Evolutionary conservation across 2,329 filamentous ascomycete genomes (phyloP).

Genomic region (Clathrospora elynae): DNA sequence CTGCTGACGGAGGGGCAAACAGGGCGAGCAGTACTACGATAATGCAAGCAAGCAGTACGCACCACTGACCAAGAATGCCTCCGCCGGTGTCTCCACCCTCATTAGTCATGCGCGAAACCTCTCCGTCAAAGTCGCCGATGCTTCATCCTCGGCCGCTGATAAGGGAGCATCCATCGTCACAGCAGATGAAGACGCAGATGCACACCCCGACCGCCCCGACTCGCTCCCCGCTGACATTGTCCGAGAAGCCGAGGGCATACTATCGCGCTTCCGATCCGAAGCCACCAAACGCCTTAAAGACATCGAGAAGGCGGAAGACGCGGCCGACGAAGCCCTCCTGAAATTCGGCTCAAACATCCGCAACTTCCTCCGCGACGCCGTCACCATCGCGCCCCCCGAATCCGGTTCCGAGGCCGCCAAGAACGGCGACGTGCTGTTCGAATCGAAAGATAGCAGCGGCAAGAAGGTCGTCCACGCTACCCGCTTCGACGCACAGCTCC

Average conservation of each 20-base stretch:
- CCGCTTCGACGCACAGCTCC: constrained; percentile 91
- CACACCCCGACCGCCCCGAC: constrained; percentile 51
- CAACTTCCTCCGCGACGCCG: constrained; percentile 87
- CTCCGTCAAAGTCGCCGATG: constrained; percentile 57
- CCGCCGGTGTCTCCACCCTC: constrained; percentile 76
- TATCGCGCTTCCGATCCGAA: constrained; percentile 76
- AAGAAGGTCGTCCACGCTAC: constrained; percentile 95
- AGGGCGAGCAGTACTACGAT: constrained; percentile 87
- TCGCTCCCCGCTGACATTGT: constrained; percentile 57
- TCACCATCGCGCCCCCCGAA: constrained; percentile 79
- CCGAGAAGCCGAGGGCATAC: constrained; percentile 66
- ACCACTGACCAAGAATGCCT: constrained; percentile 78
- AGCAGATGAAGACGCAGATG: constrained; percentile 28
- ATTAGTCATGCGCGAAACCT: constrained; percentile 75
- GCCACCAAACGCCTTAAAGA: constrained; percentile 85
- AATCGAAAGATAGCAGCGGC: constrained; percentile 86
- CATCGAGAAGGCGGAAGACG: constrained; percentile 89
- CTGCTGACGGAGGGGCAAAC: constrained; percentile 13
- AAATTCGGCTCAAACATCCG: constrained; percentile 89
- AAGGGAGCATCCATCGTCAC: constrained; percentile 17
- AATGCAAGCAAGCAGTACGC: constrained; percentile 81
- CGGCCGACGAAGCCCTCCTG: constrained; percentile 90
- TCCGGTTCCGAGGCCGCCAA: constrained; percentile 54
- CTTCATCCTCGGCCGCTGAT: constrained; percentile 22
- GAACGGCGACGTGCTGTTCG: constrained; percentile 72